Percentiles rank a stretch among this genome's conserved stretches.
Conservation (phyloP, 352 stramenopile genomes). For the Phytophthora tentaculata region DNA sequence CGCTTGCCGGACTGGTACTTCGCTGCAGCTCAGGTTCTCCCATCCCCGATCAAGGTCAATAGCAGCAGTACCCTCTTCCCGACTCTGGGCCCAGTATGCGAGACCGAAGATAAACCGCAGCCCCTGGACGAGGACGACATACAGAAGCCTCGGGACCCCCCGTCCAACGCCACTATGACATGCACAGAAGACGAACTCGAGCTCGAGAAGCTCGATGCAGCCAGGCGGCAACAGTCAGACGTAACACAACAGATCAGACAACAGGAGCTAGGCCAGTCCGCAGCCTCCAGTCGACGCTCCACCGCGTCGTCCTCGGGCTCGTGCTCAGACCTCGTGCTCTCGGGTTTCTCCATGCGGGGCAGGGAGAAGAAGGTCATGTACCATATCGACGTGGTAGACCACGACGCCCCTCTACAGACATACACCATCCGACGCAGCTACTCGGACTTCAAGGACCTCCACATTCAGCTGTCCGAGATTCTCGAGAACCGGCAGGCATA, state of each 20-base stretch:
- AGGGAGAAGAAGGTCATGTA: conserved; percentile 88
- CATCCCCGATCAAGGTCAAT: conserved; percentile 25
- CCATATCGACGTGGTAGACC: conserved; percentile 84
- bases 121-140: conserved; percentile 41
- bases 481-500: conserved; percentile 69
- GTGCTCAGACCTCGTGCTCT: conserved; percentile 70
- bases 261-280: conserved; percentile 33
- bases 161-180: conserved; percentile 37
- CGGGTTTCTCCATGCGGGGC: conserved; percentile 70
- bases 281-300: conserved; percentile 47
- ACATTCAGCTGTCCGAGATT: conserved; percentile 70
- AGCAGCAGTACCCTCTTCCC: conserved; percentile 24
- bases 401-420: conserved; percentile 74
- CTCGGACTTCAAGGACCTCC: conserved; percentile 83
- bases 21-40: conserved; percentile 30
- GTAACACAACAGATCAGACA: conserved; percentile 22
- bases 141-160: conserved; percentile 17
- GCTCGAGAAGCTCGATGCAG: conserved; percentile 30
- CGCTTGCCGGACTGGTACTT: conserved; percentile 76
- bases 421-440: conserved; percentile 90
- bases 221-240: conserved; percentile 21
- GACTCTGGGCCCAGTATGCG: conserved; percentile 33
- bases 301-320: conserved; percentile 44
- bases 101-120: conserved; percentile 44
- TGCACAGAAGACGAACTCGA: conserved; percentile 44